phyloP scores from a whole-genome alignment of 176 grass and related monocot genomes.

The Aegilops longissima region DNA sequence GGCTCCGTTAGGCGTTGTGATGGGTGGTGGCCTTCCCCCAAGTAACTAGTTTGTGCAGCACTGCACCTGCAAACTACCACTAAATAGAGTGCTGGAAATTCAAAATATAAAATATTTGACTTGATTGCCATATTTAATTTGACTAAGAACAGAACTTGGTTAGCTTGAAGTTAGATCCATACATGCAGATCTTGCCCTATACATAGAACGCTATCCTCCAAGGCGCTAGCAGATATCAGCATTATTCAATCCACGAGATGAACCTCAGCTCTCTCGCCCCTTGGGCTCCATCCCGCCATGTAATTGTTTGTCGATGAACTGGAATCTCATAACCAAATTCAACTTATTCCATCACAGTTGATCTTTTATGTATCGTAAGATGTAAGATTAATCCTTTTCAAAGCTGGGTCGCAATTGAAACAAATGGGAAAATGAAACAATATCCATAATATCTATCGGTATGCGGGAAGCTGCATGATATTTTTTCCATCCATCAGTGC shows the following conservation, averaged over 20 bases:
- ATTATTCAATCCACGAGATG: neutral
- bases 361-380: neutral
- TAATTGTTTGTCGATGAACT: neutral
- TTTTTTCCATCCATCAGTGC: neutral
- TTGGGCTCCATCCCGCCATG: neutral
- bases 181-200: neutral
- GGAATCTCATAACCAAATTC: neutral
- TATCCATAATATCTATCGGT: neutral
- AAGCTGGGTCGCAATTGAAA: neutral
- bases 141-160: neutral
- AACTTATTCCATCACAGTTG: neutral
- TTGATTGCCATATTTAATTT: neutral
- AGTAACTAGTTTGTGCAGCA: neutral
- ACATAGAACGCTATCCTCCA: neutral
- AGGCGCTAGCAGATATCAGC: neutral
- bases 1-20: neutral
- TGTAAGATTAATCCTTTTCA: neutral
- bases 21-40: neutral
- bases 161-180: slow-evolving; percentile 1
- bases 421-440: neutral
- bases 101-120: neutral
- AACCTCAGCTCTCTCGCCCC: neutral
- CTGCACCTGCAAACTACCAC: neutral
- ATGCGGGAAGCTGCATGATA: no score
- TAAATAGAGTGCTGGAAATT: neutral